Percentiles rank a stretch among this genome's conserved stretches.
Evolutionary conservation across 371 early-diverging fungal genomes (phyloP).

Genomic region (Dentiscutata heterogama): DNA sequence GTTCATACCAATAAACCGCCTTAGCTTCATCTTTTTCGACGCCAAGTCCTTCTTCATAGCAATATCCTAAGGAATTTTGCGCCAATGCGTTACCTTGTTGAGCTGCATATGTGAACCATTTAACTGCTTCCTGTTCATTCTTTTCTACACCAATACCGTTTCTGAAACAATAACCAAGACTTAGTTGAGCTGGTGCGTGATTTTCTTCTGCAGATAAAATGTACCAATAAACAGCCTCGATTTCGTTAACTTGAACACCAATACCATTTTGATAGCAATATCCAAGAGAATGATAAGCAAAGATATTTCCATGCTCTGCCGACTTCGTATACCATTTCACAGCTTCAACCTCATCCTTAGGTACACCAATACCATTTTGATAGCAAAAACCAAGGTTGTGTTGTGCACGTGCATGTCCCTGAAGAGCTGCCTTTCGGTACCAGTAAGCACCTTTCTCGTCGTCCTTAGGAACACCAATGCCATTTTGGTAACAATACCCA

Average conservation of each 20-base stretch:
- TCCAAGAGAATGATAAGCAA: slow-evolving; percentile 87
- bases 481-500: slow-evolving; percentile 62
- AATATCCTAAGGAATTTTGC: slow-evolving; percentile 88
- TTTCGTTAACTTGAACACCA: slow-evolving; percentile 57
- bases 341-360: slow-evolving; percentile 70
- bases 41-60: slow-evolving; percentile 89
- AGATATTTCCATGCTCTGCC: slow-evolving; percentile 81
- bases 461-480: slow-evolving; percentile 64
- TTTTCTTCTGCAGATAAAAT: slow-evolving; percentile 71
- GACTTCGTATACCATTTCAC: slow-evolving; percentile 77
- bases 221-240: slow-evolving; percentile 80
- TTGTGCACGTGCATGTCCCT: slow-evolving; percentile 80
- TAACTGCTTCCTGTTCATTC: slow-evolving; percentile 71
- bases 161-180: slow-evolving; percentile 87
- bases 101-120: slow-evolving; percentile 75
- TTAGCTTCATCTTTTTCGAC: slow-evolving; percentile 68
- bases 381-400: slow-evolving; percentile 85
- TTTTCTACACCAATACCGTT: slow-evolving; percentile 79
- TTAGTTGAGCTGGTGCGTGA: slow-evolving; percentile 77
- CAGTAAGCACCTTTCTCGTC: slow-evolving; percentile 69
- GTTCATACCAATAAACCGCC: slow-evolving; percentile 86
- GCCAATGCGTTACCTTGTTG: slow-evolving; percentile 81
- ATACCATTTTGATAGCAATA: slow-evolving; percentile 93
- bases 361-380: slow-evolving; percentile 84
- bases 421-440: slow-evolving; percentile 78